These are phyloP conservation scores for Vaccinium vitisidaea DNA, from an alignment of 148 eudicot genomes.

Conservation along the genomic window DNA sequence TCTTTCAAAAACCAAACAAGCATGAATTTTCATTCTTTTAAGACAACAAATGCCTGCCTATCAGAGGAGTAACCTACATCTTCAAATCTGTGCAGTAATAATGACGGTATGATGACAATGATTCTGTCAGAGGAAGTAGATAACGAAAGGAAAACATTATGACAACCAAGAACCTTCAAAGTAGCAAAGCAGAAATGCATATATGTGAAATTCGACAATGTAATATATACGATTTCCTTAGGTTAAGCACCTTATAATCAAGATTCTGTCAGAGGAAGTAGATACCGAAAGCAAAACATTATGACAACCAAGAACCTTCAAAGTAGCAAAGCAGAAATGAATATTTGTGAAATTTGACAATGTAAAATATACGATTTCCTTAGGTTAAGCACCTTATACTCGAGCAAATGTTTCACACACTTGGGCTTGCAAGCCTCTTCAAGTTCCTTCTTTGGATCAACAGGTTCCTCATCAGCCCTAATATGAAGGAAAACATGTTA, in stretches of 20 bases:
- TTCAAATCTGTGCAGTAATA: not conserved
- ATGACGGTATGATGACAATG: not conserved
- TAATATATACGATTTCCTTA: not conserved
- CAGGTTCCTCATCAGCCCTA: constrained; percentile 45
- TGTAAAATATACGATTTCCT: not conserved
- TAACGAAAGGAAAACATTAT: not conserved
- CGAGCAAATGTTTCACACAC: constrained; percentile 31
- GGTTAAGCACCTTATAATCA: constrained; percentile 27
- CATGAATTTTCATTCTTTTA: not conserved
- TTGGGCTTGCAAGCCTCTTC: constrained; percentile 50
- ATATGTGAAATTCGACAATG: not conserved
- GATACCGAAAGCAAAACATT: not conserved
- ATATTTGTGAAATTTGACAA: not conserved
- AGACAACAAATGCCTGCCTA: not conserved
- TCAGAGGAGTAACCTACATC: not conserved
- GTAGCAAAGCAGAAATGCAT: not conserved
- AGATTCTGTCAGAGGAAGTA: not conserved
- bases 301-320: not conserved
- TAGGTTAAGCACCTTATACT: constrained; percentile 24
- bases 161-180: not conserved
- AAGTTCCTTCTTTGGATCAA: constrained; percentile 43
- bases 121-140: not conserved
- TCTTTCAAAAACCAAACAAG: not conserved
- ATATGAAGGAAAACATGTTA: not conserved
- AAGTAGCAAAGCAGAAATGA: not conserved